Percentiles rank a stretch among this genome's conserved stretches.
Evolutionary conservation across 148 eudicot genomes (phyloP).

Genomic region (Chenopodium berlandieri): DNA sequence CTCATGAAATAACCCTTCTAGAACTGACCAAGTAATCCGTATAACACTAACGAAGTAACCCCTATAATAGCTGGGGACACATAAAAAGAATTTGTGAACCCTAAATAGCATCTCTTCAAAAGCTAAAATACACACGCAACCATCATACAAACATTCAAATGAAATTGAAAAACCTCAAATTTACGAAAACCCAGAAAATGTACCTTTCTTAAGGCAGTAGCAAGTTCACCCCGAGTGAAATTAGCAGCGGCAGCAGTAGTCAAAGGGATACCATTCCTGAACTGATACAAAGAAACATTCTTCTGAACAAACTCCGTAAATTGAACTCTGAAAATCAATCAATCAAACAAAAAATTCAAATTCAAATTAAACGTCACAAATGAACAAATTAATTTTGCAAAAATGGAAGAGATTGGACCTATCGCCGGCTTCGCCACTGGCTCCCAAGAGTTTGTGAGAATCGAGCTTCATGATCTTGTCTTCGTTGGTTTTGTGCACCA

Average conservation of each 20-base stretch:
- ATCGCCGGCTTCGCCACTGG: slow-evolving; percentile 86
- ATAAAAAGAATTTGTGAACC: neutral
- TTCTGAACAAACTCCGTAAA: slow-evolving; percentile 79
- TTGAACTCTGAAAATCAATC: slow-evolving; percentile 53
- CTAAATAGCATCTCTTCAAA: neutral
- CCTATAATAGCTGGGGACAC: too few species aligned
- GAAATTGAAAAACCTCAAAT: neutral
- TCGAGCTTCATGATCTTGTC: slow-evolving; percentile 85
- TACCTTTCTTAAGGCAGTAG: slow-evolving; percentile 85
- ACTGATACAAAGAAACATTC: slow-evolving; percentile 74
- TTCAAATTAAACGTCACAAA: slow-evolving; percentile 1
- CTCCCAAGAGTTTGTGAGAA: slow-evolving; percentile 91
- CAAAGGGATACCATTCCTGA: slow-evolving; percentile 77
- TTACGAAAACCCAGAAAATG: slow-evolving; percentile 1
- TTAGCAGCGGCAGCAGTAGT: slow-evolving; percentile 83
- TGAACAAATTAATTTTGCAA: too few species aligned
- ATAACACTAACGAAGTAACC: too few species aligned
- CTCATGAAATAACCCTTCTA: too few species aligned
- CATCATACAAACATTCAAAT: neutral
- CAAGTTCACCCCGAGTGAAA: slow-evolving; percentile 87
- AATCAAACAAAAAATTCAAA: neutral
- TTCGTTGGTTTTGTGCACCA: slow-evolving; percentile 80
- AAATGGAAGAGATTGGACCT: slow-evolving; percentile 36
- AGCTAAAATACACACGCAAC: neutral
- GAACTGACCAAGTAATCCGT: too few species aligned